Evolutionary conservation across 2,329 filamentous ascomycete genomes (phyloP), one percentile per base, ranked within the genome.

Genomic region (Colletotrichum noveboracense): DNA sequence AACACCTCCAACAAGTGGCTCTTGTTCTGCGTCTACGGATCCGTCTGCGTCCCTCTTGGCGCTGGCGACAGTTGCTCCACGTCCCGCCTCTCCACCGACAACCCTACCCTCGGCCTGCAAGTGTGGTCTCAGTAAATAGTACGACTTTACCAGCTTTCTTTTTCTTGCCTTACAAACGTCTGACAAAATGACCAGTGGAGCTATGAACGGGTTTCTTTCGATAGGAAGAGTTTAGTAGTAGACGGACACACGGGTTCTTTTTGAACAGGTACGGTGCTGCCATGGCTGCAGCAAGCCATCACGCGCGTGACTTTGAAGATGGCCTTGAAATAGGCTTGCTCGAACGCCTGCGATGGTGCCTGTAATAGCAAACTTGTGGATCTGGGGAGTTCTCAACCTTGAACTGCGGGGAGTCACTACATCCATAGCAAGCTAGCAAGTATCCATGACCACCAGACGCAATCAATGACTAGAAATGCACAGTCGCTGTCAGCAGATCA

Each of bases 1-100:
- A 72, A 72, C 70, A 68, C 64, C 13, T 67, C 70, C n/a, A 62
- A 68, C 16, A 72, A 68, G 28, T 72, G 64, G 70, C 36, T 68
- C 2, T 16, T 71, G 52, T 60, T 68, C 70, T 68, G 70, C 70
- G 30, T 30, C 7, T 72, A 68, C 55, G 70, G 55, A 21, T 60
- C 62, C 16, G 18, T 60, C 16, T 72, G 70, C 8, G 55, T 68
- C 10, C 70, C 64, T 7, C 26, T 72, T 24, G 55, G 28, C 26
- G 70, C 64, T 26, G 70, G 70, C 26, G 64, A 72, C 8, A 52
- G 36, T 24, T 72, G 61, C 56, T 69, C 70, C 21, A 34, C 70
- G 10, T 24, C 55, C 65, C 70, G 70, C 26, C 52, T 30, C n/a
- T 64, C 66, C 13, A 43, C 67, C 36, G 55, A 72, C 64, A 52